Evolutionary conservation across 2,329 filamentous ascomycete genomes (phyloP), one percentile per base, ranked within the genome.

Genomic region (Corinectria fuckeliana): DNA sequence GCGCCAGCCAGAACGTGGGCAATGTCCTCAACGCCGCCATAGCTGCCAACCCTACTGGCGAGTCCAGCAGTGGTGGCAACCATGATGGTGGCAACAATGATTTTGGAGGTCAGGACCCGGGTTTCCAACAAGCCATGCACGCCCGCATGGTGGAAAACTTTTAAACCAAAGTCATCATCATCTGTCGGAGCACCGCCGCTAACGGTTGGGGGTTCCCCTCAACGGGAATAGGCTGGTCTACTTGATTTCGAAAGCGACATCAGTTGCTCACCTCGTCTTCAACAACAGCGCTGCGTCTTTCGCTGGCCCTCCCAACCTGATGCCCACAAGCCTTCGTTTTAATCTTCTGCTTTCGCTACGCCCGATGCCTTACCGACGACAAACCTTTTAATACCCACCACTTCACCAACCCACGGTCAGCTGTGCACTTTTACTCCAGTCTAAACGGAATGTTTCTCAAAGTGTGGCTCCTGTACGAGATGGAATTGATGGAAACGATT

Each of bases 91-190:
- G 50, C 60, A 67, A 85, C 56, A 77, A 71, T 64, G 85, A 88
- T 62, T 84, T 83, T 72, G 80, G 80, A 76, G 78, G 77, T 75
- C 76, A 79, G 73, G 82, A 86, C 68, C 64, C 76, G 65, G 86
- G 89, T 52, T 91, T 97, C 75, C 88, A 94, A 78, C 84, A 86
- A 69, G 92, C 92, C 30, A 86, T 97, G 74, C 93, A 95, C 74
- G 87, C 93, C 52, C 86, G 87, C 60, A 83, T 96, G 36, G 83
- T 97, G 66, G 91, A 97, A 82, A 90, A 93, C 78, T 94, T 97
- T 76, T 97, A 82, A 84, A 59, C 30, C 28, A 57, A 48, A 32
- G 45, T 58, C 50, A 64, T 51, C 57, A 58, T 28, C 58, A 42
- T 49, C 64, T 51, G 18, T 52, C 53, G 28, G 41, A 38, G 53